These are phyloP conservation scores for Leptodontidium sp. DNA, from an alignment of 2,329 filamentous ascomycete genomes.

Conservation along the genomic window DNA sequence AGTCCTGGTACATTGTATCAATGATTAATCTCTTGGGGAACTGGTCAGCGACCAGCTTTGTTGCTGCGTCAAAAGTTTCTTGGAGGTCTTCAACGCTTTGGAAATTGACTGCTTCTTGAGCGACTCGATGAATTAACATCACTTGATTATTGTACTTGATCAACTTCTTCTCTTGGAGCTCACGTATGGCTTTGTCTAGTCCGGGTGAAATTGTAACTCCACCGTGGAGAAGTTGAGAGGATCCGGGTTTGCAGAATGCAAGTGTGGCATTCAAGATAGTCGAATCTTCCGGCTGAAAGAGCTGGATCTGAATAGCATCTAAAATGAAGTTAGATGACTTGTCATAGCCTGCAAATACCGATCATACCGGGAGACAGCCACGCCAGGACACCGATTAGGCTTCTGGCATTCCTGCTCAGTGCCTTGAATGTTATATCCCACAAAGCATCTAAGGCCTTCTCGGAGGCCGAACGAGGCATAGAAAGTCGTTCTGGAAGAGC, in stretches of 20 bases:
- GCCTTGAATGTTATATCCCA: slow-evolving; percentile 34
- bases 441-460: slow-evolving; percentile 29
- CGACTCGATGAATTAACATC: slow-evolving; percentile 34
- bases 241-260: slow-evolving; percentile 31
- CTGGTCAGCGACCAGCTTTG: slow-evolving; percentile 30
- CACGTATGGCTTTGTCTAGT: slow-evolving; percentile 30
- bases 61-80: slow-evolving; percentile 30
- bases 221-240: too few species aligned
- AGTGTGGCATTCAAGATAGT: slow-evolving; percentile 31
- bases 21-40: slow-evolving; percentile 33
- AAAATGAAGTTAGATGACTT: background rate
- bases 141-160: slow-evolving; percentile 34
- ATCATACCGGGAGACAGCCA: slow-evolving; percentile 31
- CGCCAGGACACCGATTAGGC: slow-evolving; percentile 33
- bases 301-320: slow-evolving; percentile 36
- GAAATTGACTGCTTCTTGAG: slow-evolving; percentile 39
- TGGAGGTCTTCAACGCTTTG: slow-evolving; percentile 32
- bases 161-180: slow-evolving; percentile 29
- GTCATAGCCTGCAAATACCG: background rate
- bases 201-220: slow-evolving; percentile 13
- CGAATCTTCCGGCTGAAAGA: slow-evolving; percentile 37
- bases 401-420: slow-evolving; percentile 26
- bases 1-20: slow-evolving; percentile 19
- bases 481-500: slow-evolving; percentile 24
- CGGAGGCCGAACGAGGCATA: slow-evolving; percentile 17